Evolutionary conservation across 805 yeast species (phyloP).

Genomic region (Wickerhamiella lipophila): DNA sequence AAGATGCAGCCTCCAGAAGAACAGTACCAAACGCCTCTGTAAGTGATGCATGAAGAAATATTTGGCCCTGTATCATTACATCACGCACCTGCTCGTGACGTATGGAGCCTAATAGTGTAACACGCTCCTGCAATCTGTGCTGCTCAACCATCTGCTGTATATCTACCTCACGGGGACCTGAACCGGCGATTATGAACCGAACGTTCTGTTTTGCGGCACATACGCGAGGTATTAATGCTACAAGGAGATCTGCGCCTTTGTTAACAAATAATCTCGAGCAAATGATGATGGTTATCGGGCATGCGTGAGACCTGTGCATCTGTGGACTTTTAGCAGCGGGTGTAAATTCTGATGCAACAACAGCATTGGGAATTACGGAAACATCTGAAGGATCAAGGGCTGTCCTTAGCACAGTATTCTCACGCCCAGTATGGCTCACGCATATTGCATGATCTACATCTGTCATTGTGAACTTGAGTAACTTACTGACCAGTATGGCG

Average conservation of each 20-base stretch:
- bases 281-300: conserved; percentile 77
- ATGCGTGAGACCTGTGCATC: too few species aligned
- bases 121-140: conserved; percentile 74
- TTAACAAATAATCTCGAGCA: conserved; percentile 89
- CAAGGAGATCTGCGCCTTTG: conserved; percentile 84
- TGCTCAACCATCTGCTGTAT: conserved; percentile 90
- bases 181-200: conserved; percentile 82
- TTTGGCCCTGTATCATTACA: conserved; percentile 86
- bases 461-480: conserved; percentile 66
- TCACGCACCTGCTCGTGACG: conserved; percentile 88
- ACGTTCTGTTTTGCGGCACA: conserved; percentile 54
- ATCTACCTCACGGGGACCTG: conserved; percentile 90
- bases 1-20: conserved; percentile 91
- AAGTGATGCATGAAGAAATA: conserved; percentile 81
- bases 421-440: conserved; percentile 93
- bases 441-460: conserved; percentile 91
- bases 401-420: conserved; percentile 83
- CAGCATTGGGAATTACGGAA: conserved; percentile 94
- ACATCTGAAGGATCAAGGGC: conserved; percentile 63
- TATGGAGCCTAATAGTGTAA: conserved; percentile 71
- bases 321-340: too few species aligned
- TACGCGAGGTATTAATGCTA: conserved; percentile 72
- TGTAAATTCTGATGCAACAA: conserved; percentile 64
- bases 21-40: conserved; percentile 99
- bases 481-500: conserved; percentile 74